A percentile compares a stretch with the other conserved stretches of the same genome.
Evolutionary conservation across 106 monocot species (phyloP).

Genomic region (Dactylorhiza incarnata): DNA sequence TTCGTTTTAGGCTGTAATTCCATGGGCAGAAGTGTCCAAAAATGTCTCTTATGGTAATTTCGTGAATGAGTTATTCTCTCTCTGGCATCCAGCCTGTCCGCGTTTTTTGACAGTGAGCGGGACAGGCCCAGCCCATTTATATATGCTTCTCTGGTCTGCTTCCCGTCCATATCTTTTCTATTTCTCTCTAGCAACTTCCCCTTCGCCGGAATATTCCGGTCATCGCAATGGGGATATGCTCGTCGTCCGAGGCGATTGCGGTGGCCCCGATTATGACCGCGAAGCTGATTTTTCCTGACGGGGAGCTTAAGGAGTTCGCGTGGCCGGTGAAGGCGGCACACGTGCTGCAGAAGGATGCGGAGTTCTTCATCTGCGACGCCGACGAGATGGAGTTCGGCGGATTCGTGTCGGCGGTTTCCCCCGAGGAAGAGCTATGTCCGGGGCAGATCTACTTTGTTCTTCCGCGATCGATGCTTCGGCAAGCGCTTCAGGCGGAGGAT

Average conservation of each 20-base stretch:
- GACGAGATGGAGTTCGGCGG: constrained; percentile 40
- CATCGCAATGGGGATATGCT: constrained; percentile 15
- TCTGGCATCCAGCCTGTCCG: background rate
- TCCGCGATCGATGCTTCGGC: constrained; percentile 29
- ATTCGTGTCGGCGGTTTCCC: constrained; percentile 12
- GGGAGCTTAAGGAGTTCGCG: constrained; percentile 19
- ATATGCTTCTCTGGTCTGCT: background rate
- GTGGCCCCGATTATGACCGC: constrained; percentile 11
- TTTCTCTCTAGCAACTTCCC: background rate
- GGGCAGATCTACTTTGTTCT: constrained; percentile 41
- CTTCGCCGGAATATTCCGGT: background rate
- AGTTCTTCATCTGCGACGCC: constrained; percentile 28
- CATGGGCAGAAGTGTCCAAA: too few species aligned
- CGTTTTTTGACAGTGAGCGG: too few species aligned
- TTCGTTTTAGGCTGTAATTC: too few species aligned
- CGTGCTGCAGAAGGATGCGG: constrained; percentile 13
- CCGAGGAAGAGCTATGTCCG: constrained; percentile 17
- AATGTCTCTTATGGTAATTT: background rate
- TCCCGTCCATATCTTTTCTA: background rate
- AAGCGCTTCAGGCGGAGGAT: constrained; percentile 21
- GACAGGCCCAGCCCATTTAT: background rate
- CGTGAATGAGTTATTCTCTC: background rate
- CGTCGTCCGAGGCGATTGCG: constrained; percentile 9
- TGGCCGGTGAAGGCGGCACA: constrained; percentile 17
- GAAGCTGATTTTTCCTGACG: constrained; percentile 21